Evolutionary conservation across 768 basidiomycete genomes (phyloP).

Genomic region (Boletus edulis): DNA sequence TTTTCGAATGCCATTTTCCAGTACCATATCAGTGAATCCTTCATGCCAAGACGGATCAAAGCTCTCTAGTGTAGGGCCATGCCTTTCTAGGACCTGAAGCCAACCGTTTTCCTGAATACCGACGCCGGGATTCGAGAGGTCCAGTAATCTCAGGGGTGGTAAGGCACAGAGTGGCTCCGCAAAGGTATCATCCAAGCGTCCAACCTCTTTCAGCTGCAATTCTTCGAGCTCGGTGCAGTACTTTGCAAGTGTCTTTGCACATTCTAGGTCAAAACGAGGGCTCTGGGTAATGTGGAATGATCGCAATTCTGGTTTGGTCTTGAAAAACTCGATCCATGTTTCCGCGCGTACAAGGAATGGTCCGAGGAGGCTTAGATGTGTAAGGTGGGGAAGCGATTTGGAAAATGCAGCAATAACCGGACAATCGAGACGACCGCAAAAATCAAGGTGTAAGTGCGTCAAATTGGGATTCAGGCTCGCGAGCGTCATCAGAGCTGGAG

Average conservation of each 20-base stretch:
- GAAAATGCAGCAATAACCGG: slow-evolving; percentile 57
- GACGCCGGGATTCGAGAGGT: slow-evolving; percentile 64
- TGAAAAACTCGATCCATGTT: slow-evolving; percentile 77
- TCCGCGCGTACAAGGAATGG: slow-evolving; percentile 78
- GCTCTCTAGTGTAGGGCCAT: slow-evolving; percentile 55
- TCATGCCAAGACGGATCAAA: slow-evolving; percentile 74
- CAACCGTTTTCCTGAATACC: slow-evolving; percentile 54
- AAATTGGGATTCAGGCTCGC: slow-evolving; percentile 84
- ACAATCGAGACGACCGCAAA: slow-evolving; percentile 81
- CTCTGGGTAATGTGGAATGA: slow-evolving; percentile 82
- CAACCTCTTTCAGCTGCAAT: slow-evolving; percentile 78
- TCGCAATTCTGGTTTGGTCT: slow-evolving; percentile 57
- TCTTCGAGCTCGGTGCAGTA: slow-evolving; percentile 55
- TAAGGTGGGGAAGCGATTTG: slow-evolving; percentile 61
- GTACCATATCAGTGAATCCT: slow-evolving; percentile 56
- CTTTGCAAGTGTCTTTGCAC: slow-evolving; percentile 55
- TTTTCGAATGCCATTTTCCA: slow-evolving; percentile 57
- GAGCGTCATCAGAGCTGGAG: slow-evolving; percentile 67
- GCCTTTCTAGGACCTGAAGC: slow-evolving; percentile 47
- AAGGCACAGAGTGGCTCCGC: slow-evolving; percentile 45
- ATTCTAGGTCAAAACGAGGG: slow-evolving; percentile 78
- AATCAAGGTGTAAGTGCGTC: slow-evolving; percentile 73
- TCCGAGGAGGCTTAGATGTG: slow-evolving; percentile 75
- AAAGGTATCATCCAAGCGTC: slow-evolving; percentile 64
- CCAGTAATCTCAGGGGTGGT: slow-evolving; percentile 51